These are phyloP conservation scores for Orychophragmus violaceus DNA, from an alignment of 345 rosid genomes.

Conservation along the genomic window DNA sequence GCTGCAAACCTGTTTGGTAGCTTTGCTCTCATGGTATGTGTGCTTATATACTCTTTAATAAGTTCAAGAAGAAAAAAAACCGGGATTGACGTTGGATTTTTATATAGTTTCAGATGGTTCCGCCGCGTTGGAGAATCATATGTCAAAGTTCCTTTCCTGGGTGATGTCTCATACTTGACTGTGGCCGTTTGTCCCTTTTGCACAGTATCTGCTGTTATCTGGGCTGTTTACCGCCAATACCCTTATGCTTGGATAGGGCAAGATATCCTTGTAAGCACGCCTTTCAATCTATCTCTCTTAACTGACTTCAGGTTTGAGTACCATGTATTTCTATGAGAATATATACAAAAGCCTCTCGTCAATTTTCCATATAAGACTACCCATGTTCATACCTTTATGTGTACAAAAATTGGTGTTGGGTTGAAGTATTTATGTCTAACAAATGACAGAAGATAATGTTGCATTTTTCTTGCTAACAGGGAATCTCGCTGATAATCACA, in stretches of 20 bases:
- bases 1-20: constrained; percentile 87
- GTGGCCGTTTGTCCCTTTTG: constrained; percentile 89
- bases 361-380: neutral
- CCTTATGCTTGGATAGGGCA: constrained; percentile 96
- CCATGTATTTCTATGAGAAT: neutral
- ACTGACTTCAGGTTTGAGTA: neutral
- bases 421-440: neutral
- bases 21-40: constrained; percentile 81
- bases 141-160: constrained; percentile 72
- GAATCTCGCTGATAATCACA: constrained; percentile 85
- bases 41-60: neutral
- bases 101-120: constrained; percentile 82
- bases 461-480: constrained; percentile 39
- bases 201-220: constrained; percentile 77
- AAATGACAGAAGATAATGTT: neutral
- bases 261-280: constrained; percentile 87
- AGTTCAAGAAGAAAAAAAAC: neutral
- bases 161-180: constrained; percentile 83
- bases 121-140: constrained; percentile 69
- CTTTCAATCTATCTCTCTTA: neutral
- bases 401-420: neutral
- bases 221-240: constrained; percentile 69
- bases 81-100: constrained; percentile 37
- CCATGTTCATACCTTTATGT: neutral
- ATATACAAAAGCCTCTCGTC: neutral